These are phyloP conservation scores for Pleurozium schreberi DNA, from an alignment of 225 moss, liverwort and hornwort species.

Conservation along the genomic window DNA sequence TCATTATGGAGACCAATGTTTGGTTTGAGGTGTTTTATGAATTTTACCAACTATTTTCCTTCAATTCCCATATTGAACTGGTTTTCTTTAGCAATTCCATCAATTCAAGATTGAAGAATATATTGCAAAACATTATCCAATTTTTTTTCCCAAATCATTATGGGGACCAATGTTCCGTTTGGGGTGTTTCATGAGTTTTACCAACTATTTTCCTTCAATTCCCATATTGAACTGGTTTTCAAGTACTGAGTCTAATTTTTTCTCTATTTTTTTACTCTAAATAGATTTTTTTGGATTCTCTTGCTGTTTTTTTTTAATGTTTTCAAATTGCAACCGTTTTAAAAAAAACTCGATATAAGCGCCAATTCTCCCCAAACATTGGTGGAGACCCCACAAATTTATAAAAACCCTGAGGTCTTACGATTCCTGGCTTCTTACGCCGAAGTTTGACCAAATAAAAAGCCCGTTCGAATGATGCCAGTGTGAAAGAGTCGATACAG, in stretches of 20 bases:
- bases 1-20: too few species aligned
- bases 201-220: not conserved
- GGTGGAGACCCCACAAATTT: not conserved
- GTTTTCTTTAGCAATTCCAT: not conserved
- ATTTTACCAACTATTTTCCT: not conserved
- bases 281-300: not conserved
- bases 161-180: too few species aligned
- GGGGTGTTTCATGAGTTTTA: not conserved
- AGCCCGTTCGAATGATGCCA: not conserved
- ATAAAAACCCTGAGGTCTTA: not conserved
- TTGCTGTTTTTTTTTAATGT: not conserved
- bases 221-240: not conserved
- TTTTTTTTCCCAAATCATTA: too few species aligned
- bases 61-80: not conserved
- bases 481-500: not conserved
- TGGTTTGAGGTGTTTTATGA: too few species aligned
- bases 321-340: not conserved
- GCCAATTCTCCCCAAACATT: too few species aligned
- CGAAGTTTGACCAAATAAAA: not conserved
- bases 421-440: not conserved
- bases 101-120: not conserved
- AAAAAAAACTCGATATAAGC: too few species aligned
- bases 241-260: rapidly evolving
- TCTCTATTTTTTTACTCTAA: too few species aligned
- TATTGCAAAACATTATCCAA: not conserved